Conservation (phyloP, 2,329 filamentous ascomycete genomes). For the Ophiocordyceps polyrhachis-furcata region DNA sequence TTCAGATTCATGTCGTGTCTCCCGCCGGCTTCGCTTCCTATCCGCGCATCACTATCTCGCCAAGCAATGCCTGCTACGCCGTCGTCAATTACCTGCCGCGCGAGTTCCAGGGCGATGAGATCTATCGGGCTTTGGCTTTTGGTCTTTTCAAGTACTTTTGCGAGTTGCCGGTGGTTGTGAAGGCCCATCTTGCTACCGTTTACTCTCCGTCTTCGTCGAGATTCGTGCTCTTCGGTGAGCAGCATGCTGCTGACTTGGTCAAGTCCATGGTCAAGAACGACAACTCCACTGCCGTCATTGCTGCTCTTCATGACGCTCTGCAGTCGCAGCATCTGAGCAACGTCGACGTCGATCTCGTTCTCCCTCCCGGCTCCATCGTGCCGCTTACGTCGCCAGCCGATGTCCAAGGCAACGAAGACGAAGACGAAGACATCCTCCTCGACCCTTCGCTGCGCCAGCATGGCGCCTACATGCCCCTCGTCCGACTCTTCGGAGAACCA, state of each 20-base stretch:
- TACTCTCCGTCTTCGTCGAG: conserved; percentile 10
- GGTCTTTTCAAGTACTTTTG: conserved; percentile 87
- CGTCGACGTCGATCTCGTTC: conserved; percentile 70
- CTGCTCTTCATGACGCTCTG: conserved; percentile 55
- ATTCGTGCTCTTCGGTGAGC: conserved; percentile 57
- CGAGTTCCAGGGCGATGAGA: conserved; percentile 88
- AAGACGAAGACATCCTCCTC: conserved; percentile 44
- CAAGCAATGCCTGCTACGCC: conserved; percentile 76
- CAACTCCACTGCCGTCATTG: conserved; percentile 52
- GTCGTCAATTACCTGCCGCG: conserved; percentile 80
- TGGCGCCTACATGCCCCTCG: conserved; percentile 55
- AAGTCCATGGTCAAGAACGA: conserved; percentile 71
- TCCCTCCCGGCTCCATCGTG: conserved; percentile 62
- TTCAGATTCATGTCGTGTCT: conserved; percentile 84
- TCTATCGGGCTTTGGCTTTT: conserved; percentile 80
- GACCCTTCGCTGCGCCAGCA: conserved; percentile 51
- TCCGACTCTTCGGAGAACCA: conserved; percentile 65
- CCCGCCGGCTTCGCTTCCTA: conserved; percentile 81
- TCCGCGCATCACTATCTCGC: conserved; percentile 78
- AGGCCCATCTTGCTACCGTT: conserved; percentile 44
- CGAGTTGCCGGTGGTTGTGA: conserved; percentile 64
- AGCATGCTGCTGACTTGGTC: conserved; percentile 83
- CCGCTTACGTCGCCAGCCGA: conserved; percentile 32
- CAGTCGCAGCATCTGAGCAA: conserved; percentile 69
- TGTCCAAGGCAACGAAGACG: conserved; percentile 26